Base-by-base conservation (phyloP, 2,329 filamentous ascomycete genomes). In the Penicillium janthinellum region DNA sequence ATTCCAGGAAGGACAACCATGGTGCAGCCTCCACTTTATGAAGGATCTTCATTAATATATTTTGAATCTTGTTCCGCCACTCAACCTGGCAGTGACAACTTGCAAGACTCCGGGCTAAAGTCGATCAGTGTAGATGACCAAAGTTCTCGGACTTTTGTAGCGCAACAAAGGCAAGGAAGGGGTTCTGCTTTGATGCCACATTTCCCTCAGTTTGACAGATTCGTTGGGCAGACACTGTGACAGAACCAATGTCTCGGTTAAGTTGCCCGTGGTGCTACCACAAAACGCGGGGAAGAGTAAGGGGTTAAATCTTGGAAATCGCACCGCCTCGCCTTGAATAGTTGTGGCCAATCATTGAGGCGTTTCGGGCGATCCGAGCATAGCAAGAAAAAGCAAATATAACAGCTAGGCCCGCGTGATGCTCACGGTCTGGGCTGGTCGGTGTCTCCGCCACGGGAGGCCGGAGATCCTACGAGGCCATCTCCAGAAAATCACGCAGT, bases 301-400 rank as follows among this genome's bases (percentile, higher is more conserved):
- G 52, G 31, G 51, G 15, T 20, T 31, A 25, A 56, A 44, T 49
- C 31, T 31, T 62, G 38, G 20, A 20, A 20, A 1, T 28, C 47
- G 48, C 35, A 57, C 41, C 60, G 63, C 64, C 57, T 66, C 57
- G 49, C 53, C 39, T 41, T 58, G 55, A 50, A 51, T 48, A 14
- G 12, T 35, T 6, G 47, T 8, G 12, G 39, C 63, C 59, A 65
- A 64, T 66, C 56, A 55, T 12, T 17, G n/a, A 14, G 34, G n/a
- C 28, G n/a, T 7, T 11, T 11, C 52, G n/a, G 45, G 51, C 47
- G 59, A 53, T 62, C 55, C 35, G 47, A 58, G 48, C 38, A 49
- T 47, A 47, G 25, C 53, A 37, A 44, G 35, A 52, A 65, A 62
- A 63, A 61, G 61, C 54, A 63, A 66, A 64, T 25, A 59, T 57